A percentile compares a stretch with the other conserved stretches of the same genome.
phyloP scores from a whole-genome alignment of 306 rosid species.

The Vigna mungo region DNA sequence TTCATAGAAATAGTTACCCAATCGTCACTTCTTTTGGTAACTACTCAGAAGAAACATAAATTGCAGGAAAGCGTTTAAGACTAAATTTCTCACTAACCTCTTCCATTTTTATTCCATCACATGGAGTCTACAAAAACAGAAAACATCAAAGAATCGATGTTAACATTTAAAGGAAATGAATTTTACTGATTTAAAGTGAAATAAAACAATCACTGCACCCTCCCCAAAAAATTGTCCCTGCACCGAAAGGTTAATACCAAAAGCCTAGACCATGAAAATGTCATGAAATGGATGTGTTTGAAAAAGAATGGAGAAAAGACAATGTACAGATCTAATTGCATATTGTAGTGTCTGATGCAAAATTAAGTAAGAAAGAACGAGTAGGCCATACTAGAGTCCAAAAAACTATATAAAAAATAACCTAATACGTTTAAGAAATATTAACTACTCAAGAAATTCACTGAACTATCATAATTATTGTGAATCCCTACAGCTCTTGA shows the following conservation, averaged over 20 bases:
- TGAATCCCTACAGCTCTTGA: not conserved
- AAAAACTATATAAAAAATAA: not conserved
- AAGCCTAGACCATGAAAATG: conserved; percentile 27
- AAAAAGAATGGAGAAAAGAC: not conserved
- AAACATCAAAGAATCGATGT: conserved; percentile 25
- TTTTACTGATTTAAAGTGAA: conserved; percentile 23
- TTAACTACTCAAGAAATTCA: not conserved
- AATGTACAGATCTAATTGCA: not conserved
- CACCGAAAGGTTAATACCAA: conserved; percentile 2
- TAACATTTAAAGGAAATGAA: conserved; percentile 22
- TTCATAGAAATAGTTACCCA: too few species aligned
- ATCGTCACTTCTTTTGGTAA: not conserved
- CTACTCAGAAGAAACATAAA: conserved; percentile 3
- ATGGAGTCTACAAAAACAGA: conserved; percentile 68
- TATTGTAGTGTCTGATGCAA: conserved; percentile 1
- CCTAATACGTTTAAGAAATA: not conserved
- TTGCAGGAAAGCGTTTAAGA: conserved; percentile 29
- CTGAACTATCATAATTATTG: not conserved
- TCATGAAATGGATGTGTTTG: conserved; percentile 8
- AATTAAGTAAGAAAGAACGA: conserved; percentile 6
- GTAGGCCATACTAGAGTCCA: too few species aligned
- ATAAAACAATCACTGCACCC: conserved; percentile 6
- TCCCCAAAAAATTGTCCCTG: not conserved
- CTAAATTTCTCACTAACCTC: conserved; percentile 63
- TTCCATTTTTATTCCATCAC: conserved; percentile 66